Percentiles rank a stretch among this genome's conserved stretches.
Evolutionary conservation across 2,329 filamentous ascomycete genomes (phyloP).

Genomic region (Ophiosphaerella korrae): DNA sequence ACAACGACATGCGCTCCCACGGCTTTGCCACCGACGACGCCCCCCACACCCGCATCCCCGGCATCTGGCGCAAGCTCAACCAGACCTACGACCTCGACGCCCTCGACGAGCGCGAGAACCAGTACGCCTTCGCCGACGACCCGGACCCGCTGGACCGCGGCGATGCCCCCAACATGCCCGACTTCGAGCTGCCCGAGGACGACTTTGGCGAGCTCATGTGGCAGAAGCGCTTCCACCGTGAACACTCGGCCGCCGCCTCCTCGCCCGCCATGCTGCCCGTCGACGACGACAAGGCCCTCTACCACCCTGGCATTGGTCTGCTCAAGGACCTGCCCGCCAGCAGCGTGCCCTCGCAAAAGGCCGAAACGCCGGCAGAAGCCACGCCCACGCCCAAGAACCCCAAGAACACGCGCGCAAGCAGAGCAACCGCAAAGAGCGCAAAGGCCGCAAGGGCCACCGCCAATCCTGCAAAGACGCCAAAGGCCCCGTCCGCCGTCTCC

Average conservation of each 20-base stretch:
- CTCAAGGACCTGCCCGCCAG: slow-evolving; percentile 37
- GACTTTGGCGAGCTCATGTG: slow-evolving; percentile 53
- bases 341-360: slow-evolving; percentile 29
- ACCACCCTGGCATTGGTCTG: slow-evolving; percentile 39
- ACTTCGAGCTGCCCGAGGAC: slow-evolving; percentile 52
- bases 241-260: slow-evolving; percentile 31
- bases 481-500: slow-evolving; percentile 38
- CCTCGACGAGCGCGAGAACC: slow-evolving; percentile 80
- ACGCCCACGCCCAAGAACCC: slow-evolving; percentile 36
- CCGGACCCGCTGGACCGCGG: slow-evolving; percentile 57
- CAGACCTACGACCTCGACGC: slow-evolving; percentile 83
- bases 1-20: slow-evolving; percentile 45
- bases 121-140: slow-evolving; percentile 60
- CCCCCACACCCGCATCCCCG: slow-evolving; percentile 83
- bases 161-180: slow-evolving; percentile 37
- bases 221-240: slow-evolving; percentile 44
- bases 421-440: slow-evolving; percentile 26
- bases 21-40: slow-evolving; percentile 73
- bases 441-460: slow-evolving; percentile 30
- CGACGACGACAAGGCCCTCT: slow-evolving; percentile 41
- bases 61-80: slow-evolving; percentile 87
- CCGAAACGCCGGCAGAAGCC: slow-evolving; percentile 36
- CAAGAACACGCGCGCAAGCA: slow-evolving; percentile 35
- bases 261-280: slow-evolving; percentile 38
- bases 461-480: slow-evolving; percentile 31